A percentile compares a stretch with the other conserved stretches of the same genome.
Conservation (phyloP, 2,329 filamentous ascomycete species). For the Fusarium papillatum region DNA sequence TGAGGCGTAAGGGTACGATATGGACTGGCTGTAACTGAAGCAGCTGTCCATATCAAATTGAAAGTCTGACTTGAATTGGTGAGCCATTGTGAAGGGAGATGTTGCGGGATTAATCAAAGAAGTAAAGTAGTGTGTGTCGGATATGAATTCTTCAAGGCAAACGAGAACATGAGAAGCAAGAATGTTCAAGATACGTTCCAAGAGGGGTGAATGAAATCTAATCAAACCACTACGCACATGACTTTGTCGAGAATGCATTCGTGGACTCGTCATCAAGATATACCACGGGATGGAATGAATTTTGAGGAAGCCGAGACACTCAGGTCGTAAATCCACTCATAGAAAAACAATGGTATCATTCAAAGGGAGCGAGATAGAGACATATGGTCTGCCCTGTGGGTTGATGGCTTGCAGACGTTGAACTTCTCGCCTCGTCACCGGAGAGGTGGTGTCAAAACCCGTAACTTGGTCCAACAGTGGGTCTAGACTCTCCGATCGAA, state of each 20-base stretch:
- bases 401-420: neutral
- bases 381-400: neutral
- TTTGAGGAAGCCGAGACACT: neutral
- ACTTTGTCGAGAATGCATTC: neutral
- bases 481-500: neutral
- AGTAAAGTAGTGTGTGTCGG: neutral
- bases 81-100: constrained; percentile 1
- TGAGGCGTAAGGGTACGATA: constrained; percentile 48
- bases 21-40: constrained; percentile 50
- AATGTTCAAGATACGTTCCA: neutral
- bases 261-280: neutral
- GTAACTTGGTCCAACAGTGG: neutral
- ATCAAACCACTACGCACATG: neutral
- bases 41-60: constrained; percentile 53
- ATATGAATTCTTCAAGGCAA: neutral
- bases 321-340: neutral
- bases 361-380: neutral
- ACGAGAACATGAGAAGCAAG: neutral
- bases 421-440: neutral
- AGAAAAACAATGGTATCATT: neutral
- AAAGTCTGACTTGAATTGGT: constrained; percentile 45
- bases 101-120: neutral
- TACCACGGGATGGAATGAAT: neutral
- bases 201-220: neutral
- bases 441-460: constrained; percentile 3